Evolutionary conservation across 441 rosid genomes (phyloP).

Genomic region (Euphorbia schlechtendalii): DNA sequence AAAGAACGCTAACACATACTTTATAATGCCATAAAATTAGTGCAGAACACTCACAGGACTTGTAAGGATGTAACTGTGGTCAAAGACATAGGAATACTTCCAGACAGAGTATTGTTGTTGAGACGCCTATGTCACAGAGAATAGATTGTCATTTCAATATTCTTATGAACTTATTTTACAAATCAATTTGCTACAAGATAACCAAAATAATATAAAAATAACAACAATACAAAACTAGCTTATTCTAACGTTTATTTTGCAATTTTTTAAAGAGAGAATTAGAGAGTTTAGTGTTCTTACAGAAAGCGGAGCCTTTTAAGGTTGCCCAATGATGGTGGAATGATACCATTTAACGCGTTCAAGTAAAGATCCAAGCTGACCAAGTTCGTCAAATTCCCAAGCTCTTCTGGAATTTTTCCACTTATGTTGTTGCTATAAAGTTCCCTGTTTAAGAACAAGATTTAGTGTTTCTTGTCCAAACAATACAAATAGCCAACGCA

Average conservation of each 20-base stretch:
- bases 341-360: conserved; percentile 54
- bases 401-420: conserved; percentile 65
- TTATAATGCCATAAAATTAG: conserved; percentile 8
- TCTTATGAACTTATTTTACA: neutral
- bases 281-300: conserved; percentile 36
- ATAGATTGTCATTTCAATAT: conserved; percentile 15
- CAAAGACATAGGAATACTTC: conserved; percentile 54
- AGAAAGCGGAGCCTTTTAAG: conserved; percentile 66
- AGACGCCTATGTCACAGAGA: conserved; percentile 59
- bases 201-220: neutral
- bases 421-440: conserved; percentile 60
- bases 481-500: neutral
- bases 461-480: conserved; percentile 1
- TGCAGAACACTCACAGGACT: conserved; percentile 80
- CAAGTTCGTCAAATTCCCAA: conserved; percentile 65
- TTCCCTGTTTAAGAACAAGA: conserved; percentile 46
- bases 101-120: conserved; percentile 67
- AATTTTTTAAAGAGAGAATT: too few relatives aligned
- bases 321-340: conserved; percentile 64
- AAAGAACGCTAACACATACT: neutral
- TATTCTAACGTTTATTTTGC: too few relatives aligned
- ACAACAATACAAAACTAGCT: neutral
- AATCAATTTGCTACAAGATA: neutral
- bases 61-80: conserved; percentile 51
- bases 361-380: conserved; percentile 93